Evolutionary conservation across 2,329 filamentous ascomycete species (phyloP).

Genomic region (Pyrenophora graminea): DNA sequence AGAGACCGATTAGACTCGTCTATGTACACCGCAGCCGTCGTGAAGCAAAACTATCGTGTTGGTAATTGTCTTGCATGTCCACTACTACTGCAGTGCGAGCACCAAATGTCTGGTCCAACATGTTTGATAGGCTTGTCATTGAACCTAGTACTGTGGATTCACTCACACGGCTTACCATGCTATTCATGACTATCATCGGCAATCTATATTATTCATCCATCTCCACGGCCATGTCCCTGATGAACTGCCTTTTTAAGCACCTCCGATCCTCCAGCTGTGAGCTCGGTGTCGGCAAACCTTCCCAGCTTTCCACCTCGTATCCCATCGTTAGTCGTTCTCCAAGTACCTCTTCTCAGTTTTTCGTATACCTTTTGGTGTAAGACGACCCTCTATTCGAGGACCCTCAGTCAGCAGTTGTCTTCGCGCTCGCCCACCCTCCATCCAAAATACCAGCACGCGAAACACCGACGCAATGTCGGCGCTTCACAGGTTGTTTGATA

Average conservation of each 20-base stretch:
- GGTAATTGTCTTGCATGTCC: constrained; percentile 1
- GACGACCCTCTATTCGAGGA: no score
- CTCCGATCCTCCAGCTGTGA: not conserved
- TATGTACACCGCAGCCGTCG: not conserved
- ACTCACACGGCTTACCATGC: not conserved
- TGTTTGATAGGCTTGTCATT: constrained; percentile 13
- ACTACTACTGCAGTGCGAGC: constrained; percentile 1
- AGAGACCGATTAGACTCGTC: not conserved
- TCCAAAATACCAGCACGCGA: not conserved
- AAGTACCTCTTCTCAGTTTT: no score
- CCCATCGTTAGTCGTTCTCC: no score
- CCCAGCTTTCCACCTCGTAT: not conserved
- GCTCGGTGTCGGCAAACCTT: not conserved
- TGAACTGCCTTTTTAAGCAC: constrained; percentile 10
- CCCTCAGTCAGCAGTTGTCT: no score
- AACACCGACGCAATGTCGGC: constrained; percentile 41
- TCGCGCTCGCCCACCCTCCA: not conserved
- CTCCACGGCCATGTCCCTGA: constrained; percentile 4
- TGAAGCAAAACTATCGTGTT: not conserved
- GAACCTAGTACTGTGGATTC: not conserved
- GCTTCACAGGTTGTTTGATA: constrained; percentile 49
- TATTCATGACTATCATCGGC: not conserved
- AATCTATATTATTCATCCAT: constrained; percentile 1
- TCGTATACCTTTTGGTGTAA: no score
- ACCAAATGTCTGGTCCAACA: not conserved